These are phyloP conservation scores for Albugo laibachii DNA, from an alignment of 352 stramenopile genomes.

Conservation along the genomic window DNA sequence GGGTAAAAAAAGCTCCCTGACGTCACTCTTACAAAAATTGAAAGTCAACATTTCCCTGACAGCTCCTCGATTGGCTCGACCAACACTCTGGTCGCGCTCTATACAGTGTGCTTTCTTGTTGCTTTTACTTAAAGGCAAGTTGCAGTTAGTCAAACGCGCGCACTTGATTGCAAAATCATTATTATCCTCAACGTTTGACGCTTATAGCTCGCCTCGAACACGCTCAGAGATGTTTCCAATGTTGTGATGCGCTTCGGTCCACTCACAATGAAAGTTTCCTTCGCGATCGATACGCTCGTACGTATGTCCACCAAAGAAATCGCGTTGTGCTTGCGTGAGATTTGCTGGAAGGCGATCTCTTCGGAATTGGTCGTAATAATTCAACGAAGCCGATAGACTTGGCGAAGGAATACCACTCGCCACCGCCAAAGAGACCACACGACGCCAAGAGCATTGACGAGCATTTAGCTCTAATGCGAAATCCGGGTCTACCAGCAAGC, in stretches of 20 bases:
- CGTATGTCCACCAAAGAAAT: constrained; percentile 99
- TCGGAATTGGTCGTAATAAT: constrained; percentile 98
- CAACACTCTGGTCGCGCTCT: no score
- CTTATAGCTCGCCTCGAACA: constrained; percentile 84
- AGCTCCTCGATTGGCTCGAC: no score
- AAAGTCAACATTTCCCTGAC: no score
- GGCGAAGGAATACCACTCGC: constrained; percentile 85
- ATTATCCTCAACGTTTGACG: background rate
- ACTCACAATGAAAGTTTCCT: constrained; percentile 93
- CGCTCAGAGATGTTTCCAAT: constrained; percentile 90
- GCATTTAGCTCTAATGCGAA: constrained; percentile 92
- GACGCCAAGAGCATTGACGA: constrained; percentile 90
- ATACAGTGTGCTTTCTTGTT: no score
- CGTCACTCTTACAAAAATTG: no score
- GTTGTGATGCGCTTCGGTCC: constrained; percentile 93
- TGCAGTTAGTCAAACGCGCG: no score
- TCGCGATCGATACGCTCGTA: constrained; percentile 92
- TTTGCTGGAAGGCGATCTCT: constrained; percentile 88
- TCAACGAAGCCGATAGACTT: constrained; percentile 84
- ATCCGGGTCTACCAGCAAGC: constrained; percentile 93
- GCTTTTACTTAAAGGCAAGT: no score
- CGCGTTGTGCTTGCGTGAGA: constrained; percentile 96
- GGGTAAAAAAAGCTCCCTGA: no score
- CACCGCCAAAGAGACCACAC: constrained; percentile 91
- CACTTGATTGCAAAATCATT: no score